phyloP scores from a whole-genome alignment of 2,329 filamentous ascomycete species.

The Claviceps digitariae region DNA sequence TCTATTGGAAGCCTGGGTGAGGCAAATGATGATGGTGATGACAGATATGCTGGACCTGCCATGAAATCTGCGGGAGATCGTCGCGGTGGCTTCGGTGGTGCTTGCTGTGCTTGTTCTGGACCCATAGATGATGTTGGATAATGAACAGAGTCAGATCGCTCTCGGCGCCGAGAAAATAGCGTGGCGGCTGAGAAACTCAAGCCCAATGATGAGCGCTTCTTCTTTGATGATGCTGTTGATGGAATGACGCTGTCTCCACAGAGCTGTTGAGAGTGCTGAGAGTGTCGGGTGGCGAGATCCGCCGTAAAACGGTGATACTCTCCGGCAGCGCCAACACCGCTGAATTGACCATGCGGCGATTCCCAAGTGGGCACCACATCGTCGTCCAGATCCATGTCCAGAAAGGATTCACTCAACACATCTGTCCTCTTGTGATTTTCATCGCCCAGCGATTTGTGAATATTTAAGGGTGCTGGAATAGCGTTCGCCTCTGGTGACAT shows the following conservation, averaged over 20 bases:
- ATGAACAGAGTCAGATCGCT: conserved; percentile 8
- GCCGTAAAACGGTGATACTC: conserved; percentile 23
- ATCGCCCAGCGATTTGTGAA: conserved; percentile 3
- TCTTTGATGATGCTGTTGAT: neutral
- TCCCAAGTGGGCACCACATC: conserved; percentile 7
- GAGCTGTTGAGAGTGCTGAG: conserved; percentile 1
- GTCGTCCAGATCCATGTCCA: conserved; percentile 3
- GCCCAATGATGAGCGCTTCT: conserved; percentile 9
- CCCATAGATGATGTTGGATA: neutral
- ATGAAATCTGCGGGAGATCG: neutral
- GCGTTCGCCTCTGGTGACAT: conserved; percentile 8
- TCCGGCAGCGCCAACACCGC: conserved; percentile 17
- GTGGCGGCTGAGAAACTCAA: conserved; percentile 15
- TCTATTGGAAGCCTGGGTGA: neutral
- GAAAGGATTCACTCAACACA: neutral
- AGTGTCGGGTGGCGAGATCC: conserved; percentile 15
- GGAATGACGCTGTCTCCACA: neutral
- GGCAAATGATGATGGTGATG: neutral
- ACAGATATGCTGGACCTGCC: neutral
- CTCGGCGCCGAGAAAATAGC: conserved; percentile 16
- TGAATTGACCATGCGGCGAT: conserved; percentile 15
- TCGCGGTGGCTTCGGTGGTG: neutral
- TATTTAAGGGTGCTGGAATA: conserved; percentile 5
- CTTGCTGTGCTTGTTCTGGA: neutral
- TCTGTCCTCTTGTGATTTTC: conserved; percentile 3